phyloP scores from a whole-genome alignment of 164 flowering plant genomes.

The Buxus sempervirens region DNA sequence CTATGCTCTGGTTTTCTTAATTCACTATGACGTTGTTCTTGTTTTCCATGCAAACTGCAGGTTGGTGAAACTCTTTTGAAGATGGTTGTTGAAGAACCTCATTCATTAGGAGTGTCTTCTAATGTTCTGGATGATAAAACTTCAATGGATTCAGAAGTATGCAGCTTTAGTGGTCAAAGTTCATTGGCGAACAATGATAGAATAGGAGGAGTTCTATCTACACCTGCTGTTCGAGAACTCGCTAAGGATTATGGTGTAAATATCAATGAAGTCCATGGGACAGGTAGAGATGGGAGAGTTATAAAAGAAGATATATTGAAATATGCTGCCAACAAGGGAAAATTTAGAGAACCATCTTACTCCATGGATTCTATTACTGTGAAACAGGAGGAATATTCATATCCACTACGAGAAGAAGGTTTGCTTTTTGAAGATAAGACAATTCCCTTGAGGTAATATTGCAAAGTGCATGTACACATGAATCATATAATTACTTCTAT shows the following conservation, averaged over 20 bases:
- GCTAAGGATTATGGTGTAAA: conserved; percentile 70
- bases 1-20: background rate
- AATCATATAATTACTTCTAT: background rate
- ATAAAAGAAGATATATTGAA: conserved; percentile 72
- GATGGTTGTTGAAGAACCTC: conserved; percentile 50
- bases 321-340: conserved; percentile 47
- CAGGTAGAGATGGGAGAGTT: conserved; percentile 84
- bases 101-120: conserved; percentile 16
- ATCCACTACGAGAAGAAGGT: conserved; percentile 20
- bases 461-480: background rate
- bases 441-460: conserved; percentile 62
- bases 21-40: background rate
- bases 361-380: conserved; percentile 21
- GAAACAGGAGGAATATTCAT: conserved; percentile 23
- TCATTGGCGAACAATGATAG: conserved; percentile 14
- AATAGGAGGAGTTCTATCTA: conserved; percentile 47
- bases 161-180: conserved; percentile 19
- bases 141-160: conserved; percentile 18
- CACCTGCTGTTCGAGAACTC: conserved; percentile 78
- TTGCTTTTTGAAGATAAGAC: conserved; percentile 45
- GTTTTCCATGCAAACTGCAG: conserved; percentile 32
- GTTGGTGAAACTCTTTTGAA: conserved; percentile 92
- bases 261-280: conserved; percentile 67
- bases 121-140: conserved; percentile 18
- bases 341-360: conserved; percentile 25